Evolutionary conservation across 1,139 yeast genomes (phyloP), one percentile per base, ranked within the genome.

Genomic region (Sugiyamaella grinbergsii): DNA sequence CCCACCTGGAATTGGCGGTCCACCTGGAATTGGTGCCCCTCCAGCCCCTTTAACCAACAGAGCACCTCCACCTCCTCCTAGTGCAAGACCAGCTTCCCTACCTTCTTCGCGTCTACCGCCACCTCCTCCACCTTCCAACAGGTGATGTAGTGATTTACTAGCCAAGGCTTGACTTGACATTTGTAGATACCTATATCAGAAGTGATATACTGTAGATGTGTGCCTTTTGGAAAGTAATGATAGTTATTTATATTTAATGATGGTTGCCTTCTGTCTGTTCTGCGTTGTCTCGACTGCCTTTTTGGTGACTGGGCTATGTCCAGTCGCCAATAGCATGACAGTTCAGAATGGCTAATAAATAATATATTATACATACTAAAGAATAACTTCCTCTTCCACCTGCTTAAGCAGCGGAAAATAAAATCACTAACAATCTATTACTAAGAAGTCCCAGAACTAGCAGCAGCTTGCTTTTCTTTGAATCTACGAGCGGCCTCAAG

Each of bases 401-500:
- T 15, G 3, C 7, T n/a, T n/a, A n/a, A 18, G 37, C 13, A 20
- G 13, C 15, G 31, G 29, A 19, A 26, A 18, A 10, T 19, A 36
- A 31, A 38, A 28, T n/a, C n/a, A n/a, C n/a, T n/a, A 34, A 37
- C 20, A 38, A 28, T 32, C 26, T 39, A 32, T 33, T 20, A 42
- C 23, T 32, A 29, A 46, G 37, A 28, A 15, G 32, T 6, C 6
- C 13, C 11, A 24, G 22, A 18, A 38, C 31, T 37, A 13, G 38
- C 42, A 36, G 38, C 34, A 15, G 34, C 46, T 18, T 50, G 46
- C 31, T 37, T 36, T 31, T 61, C 58, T 47, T 66, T 71, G 91
- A 88, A 85, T 64, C 77, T 77, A 64, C 75, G 77, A 8, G 89
- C 93, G 63, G 80, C 79, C 52, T 76, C 81, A 67, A 84, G 71